Base-by-base conservation (phyloP, 495 filamentous ascomycete species). In the Apiosordaria backusii region DNA sequence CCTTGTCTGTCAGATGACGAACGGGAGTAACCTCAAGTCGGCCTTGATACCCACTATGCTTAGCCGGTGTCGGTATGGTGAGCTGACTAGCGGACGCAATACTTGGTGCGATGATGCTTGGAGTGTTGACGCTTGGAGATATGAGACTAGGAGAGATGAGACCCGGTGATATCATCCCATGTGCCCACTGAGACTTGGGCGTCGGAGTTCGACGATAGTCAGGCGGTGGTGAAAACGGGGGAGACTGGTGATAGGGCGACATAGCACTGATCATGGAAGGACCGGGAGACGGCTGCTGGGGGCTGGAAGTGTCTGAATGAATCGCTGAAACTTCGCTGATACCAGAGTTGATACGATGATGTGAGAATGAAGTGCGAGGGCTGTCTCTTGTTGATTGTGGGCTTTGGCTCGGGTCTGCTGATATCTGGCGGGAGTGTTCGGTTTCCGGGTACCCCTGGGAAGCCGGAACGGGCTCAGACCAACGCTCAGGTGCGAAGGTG, bases 1-100 rank as follows among this genome's bases (percentile, higher is more conserved):
- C 57, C 29, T 70, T 74, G 26, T 75, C 72, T 7, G 54, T 65
- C 3, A 75, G 63, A 13, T 71, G 72, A 4, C 70, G 60, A 25
- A 29, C 25, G 2, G 68, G 68, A 7, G 63, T 63, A 53, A 75
- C 40, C 4, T 67, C 50, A 4, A 72, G 23, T 1, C n/a, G 59
- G 10, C 52, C 0, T 13, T 59, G 60, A 25, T 68, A 13, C 3
- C 57, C 57, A 35, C 15, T 58, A 4, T 50, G 23, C 15, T n/a
- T 62, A 16, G 29, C 19, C 13, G 62, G 57, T 16, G 22, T 50
- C 3, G 57, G 62, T 10, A 68, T 60, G 16, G 13, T 19, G 24
- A 57, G n/a, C 19, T 57, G 21, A 4, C 19, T 26, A 0, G 61
- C 21, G 3, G 50, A 21, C 3, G 45, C 40, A 5, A 21, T 45